Base-by-base conservation (phyloP, 1,139 yeast genomes). In the Pichia cactophila region DNA sequence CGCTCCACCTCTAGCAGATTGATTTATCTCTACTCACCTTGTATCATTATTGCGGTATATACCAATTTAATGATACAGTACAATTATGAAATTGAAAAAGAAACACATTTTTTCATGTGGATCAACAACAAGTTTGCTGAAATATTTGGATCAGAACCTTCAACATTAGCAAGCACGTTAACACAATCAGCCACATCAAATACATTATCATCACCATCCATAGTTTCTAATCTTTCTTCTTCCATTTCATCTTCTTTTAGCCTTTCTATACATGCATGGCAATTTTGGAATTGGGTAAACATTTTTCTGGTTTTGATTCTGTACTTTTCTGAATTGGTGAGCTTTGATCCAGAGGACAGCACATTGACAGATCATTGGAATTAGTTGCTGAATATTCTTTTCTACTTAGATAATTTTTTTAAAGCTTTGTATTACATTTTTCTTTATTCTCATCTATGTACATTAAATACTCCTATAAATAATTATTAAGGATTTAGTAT, bases 281-380 rank as follows among this genome's bases (percentile, higher is more conserved):
- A 87, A 61, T 86, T 90, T 65, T 90, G 98, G 97, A 88, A 90
- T 59, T 90, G 97, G 97, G 77, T 86, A 51, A 90, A 90, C 63
- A 86, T 90, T 74, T 82, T 82, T 56, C 78, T 84, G 48, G 86
- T 95, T 12, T 70, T 92, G 51, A 69, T 80, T n/a, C 70, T 92
- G 44, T 92, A 92, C 66, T 81, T 85, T 39, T 73, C 86, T 49
- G 97, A 90, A 67, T 71, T 90, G 42, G 49, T 58, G 10, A 60
- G 62, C 45, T 62, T 58, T 46, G 61, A 63, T 45, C 62, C 64
- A 4, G 65, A 62, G 45, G 68, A 64, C 47, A 61, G 60, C 50
- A 58, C 64, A 23, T 56, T 63, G 39, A 59, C 66, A 20, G 63
- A 61, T 48, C 65, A 61, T 49, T 64, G 67, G 66, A 54, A 57